Base-by-base conservation (phyloP, 169 alveolate genomes). In the Ichthyophthirius multifiliis region DNA sequence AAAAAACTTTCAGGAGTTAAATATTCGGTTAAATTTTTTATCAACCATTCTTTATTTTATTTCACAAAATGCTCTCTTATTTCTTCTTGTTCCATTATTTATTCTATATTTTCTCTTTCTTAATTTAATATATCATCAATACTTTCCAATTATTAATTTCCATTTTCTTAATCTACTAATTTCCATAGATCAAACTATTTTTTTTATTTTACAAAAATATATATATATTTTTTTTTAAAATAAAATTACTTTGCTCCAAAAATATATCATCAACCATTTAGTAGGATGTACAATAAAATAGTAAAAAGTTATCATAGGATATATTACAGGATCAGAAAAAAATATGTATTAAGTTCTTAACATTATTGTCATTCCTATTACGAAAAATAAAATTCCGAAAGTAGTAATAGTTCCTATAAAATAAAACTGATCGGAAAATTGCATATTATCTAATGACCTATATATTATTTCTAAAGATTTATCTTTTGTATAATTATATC, bases 371-470 rank as follows among this genome's bases (percentile, higher is more conserved):
- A 82, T 35, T 3, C 93, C 92, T 3, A 90, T 23, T 0, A 76
- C 71, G 10, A 82, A n/a, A 7, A 84, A 74, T n/a, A 81, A 39
- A 10, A 90, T 84, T 7, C 93, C 90, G 76, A 87, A 86, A 0
- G 89, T 84, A 1, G 80, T 67, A 1, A 90, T 13, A 5, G 91
- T 65, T 18, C 83, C 83, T 13, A 81, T 83, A 85, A 63, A 90
- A 47, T 90, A 90, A 71, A 76, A 90, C 44, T 90, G 48, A 27
- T 75, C 75, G 18, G 90, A 80, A 43, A 90, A 90, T 27, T 82
- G 64, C 90, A 90, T 74, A 55, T 90, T 90, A 62, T 90, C 95
- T 32, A 85, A 55, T 2, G 95, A 90, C 46, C 95, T 83, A 75
- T 76, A 87, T n/a, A 84, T 64, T 16, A 82, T 85, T 34, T 78